A percentile compares a stretch with the other conserved stretches of the same genome.
phyloP scores from a whole-genome alignment of 345 rosid genomes.

The Brassica carinata region DNA sequence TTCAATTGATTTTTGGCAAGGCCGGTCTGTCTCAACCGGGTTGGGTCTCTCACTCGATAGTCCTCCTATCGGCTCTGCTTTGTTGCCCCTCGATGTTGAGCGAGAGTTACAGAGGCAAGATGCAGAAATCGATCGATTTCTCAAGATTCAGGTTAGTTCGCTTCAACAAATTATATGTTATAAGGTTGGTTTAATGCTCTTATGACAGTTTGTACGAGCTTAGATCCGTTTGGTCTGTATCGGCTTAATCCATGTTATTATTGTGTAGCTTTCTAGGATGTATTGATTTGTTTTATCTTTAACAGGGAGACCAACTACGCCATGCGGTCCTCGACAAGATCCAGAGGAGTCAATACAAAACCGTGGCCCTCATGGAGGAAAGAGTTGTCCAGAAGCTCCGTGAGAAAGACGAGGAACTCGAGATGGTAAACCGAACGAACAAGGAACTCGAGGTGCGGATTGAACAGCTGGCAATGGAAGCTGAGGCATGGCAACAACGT shows the following conservation, averaged over 20 bases:
- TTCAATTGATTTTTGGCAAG: slow-evolving; percentile 69
- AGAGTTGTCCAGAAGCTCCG: slow-evolving; percentile 58
- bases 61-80: slow-evolving; percentile 55
- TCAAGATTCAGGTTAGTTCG: slow-evolving; percentile 66
- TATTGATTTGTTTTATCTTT: neutral
- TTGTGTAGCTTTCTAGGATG: neutral
- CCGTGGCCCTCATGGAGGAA: slow-evolving; percentile 63
- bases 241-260: neutral
- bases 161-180: neutral
- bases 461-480: slow-evolving; percentile 70
- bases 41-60: slow-evolving; percentile 79
- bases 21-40: slow-evolving; percentile 78
- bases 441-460: slow-evolving; percentile 74
- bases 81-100: slow-evolving; percentile 68
- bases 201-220: neutral
- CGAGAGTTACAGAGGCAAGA: slow-evolving; percentile 66
- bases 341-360: slow-evolving; percentile 59
- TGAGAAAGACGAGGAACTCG: slow-evolving; percentile 75
- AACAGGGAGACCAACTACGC: slow-evolving; percentile 63
- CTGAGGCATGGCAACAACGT: slow-evolving; percentile 76
- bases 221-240: neutral
- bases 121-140: slow-evolving; percentile 69
- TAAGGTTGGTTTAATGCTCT: neutral
- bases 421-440: slow-evolving; percentile 66
- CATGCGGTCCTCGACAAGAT: slow-evolving; percentile 62